phyloP scores from a whole-genome alignment of 176 grass and related monocot species.

The Bolboschoenus planiculmis region DNA sequence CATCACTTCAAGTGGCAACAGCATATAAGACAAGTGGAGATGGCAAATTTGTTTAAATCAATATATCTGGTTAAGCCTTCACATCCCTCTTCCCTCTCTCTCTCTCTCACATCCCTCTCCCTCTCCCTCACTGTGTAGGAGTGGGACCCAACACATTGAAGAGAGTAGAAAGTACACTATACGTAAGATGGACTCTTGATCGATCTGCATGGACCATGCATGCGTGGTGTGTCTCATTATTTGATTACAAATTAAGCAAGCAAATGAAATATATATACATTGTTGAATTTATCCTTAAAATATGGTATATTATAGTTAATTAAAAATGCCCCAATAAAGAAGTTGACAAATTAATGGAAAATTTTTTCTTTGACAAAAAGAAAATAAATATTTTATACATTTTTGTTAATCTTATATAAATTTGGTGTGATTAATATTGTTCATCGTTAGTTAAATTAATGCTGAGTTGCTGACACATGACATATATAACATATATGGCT shows the following conservation, averaged over 20 bases:
- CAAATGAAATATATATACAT: not conserved
- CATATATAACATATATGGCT: no score
- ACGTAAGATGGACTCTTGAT: constrained; percentile 18
- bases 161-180: constrained; percentile 10
- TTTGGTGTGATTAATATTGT: not conserved
- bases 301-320: not conserved
- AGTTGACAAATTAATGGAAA: not conserved
- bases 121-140: not conserved
- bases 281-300: not conserved
- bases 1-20: constrained; percentile 18
- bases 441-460: not conserved
- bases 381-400: not conserved
- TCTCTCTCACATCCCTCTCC: not conserved
- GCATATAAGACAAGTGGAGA: constrained; percentile 11
- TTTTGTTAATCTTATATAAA: not conserved
- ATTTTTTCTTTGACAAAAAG: not conserved
- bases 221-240: not conserved
- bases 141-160: constrained; percentile 20
- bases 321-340: not conserved
- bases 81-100: constrained; percentile 8
- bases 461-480: no score
- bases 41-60: constrained; percentile 20
- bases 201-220: constrained; percentile 17
- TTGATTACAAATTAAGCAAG: not conserved
- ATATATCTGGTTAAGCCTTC: constrained; percentile 23